Percentiles rank a stretch among this genome's conserved stretches.
Evolutionary conservation across 495 filamentous ascomycete species (phyloP).

Genomic region (Rostrohypoxylon terebratum): DNA sequence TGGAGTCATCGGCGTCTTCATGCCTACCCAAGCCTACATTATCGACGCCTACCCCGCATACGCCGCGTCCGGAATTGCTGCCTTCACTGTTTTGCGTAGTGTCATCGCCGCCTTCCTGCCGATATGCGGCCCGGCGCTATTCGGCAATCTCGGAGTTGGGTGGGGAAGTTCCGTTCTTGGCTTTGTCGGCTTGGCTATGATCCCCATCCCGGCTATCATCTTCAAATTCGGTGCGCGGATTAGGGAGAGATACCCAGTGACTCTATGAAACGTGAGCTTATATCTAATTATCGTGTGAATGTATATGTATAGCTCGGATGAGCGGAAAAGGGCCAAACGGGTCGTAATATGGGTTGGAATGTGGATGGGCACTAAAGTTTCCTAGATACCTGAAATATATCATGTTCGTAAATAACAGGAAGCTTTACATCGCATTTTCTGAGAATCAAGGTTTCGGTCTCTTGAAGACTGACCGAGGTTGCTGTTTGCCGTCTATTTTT

Average conservation of each 20-base stretch:
- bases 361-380: not conserved
- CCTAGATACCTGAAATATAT: not conserved
- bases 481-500: not conserved
- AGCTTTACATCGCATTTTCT: not conserved
- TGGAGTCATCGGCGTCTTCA: slow-evolving; percentile 63
- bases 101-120: slow-evolving; percentile 67
- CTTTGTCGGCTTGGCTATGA: slow-evolving; percentile 59
- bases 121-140: slow-evolving; percentile 63
- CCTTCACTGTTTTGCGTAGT: slow-evolving; percentile 62
- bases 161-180: slow-evolving; percentile 68
- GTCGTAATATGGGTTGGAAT: not conserved
- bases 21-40: slow-evolving; percentile 66
- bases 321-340: not conserved
- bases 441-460: not conserved
- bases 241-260: slow-evolving; percentile 46
- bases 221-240: slow-evolving; percentile 40
- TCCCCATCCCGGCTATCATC: slow-evolving; percentile 58
- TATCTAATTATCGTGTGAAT: not conserved
- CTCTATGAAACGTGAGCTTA: slow-evolving; percentile 15
- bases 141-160: slow-evolving; percentile 61
- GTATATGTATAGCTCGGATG: not conserved
- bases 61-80: slow-evolving; percentile 67
- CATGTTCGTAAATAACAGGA: not conserved
- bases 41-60: slow-evolving; percentile 68
- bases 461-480: not conserved